Evolutionary conservation across 371 early-diverging fungal species (phyloP).

Genomic region (Mortierella sp.): DNA sequence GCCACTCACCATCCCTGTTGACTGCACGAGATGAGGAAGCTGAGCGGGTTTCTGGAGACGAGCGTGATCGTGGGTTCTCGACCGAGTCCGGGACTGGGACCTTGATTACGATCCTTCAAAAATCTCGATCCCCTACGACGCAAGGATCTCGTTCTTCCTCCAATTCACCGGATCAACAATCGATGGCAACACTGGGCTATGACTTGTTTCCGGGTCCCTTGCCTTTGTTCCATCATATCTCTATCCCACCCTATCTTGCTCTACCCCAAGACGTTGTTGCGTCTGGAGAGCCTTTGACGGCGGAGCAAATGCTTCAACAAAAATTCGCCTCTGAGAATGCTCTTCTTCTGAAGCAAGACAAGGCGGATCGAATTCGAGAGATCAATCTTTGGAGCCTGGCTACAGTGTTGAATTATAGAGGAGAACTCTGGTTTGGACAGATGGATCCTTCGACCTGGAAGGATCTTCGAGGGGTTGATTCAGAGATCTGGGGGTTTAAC

Average conservation of each 20-base stretch:
- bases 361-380: conserved; percentile 53
- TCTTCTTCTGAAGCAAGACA: conserved; percentile 49
- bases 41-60: not conserved
- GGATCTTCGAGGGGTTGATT: conserved; percentile 41
- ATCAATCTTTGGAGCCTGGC: conserved; percentile 59
- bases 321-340: conserved; percentile 21
- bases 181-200: conserved; percentile 17
- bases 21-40: not conserved
- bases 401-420: conserved; percentile 38
- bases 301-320: not conserved
- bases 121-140: conserved; percentile 16
- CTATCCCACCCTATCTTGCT: conserved; percentile 37
- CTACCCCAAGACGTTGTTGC: not conserved
- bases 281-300: not conserved
- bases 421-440: conserved; percentile 11
- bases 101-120: conserved; percentile 29
- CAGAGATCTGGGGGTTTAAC: conserved; percentile 54
- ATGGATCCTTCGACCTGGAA: conserved; percentile 12
- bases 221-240: conserved; percentile 39
- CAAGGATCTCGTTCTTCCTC: not conserved
- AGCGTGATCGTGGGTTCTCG: not conserved
- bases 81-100: conserved; percentile 8
- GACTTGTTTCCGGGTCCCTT: conserved; percentile 47
- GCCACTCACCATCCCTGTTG: conserved; percentile 54
- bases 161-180: conserved; percentile 2